Evolutionary conservation across 164 flowering plant genomes (phyloP).

Genomic region (Macadamia tetraphylla): DNA sequence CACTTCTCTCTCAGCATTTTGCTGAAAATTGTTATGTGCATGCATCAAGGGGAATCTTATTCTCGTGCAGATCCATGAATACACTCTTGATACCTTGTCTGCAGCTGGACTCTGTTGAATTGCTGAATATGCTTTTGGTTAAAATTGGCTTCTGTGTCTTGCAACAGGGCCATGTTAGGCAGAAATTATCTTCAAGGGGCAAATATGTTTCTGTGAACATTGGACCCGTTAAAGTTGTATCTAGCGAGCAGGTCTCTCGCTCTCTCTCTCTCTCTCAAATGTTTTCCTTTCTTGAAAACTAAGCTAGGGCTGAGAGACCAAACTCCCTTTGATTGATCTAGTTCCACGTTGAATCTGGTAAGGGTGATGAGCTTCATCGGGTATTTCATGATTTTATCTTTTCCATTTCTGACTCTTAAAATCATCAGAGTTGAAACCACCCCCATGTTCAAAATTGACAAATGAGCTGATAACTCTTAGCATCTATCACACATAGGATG

Average conservation of each 20-base stretch:
- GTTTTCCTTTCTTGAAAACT: no score
- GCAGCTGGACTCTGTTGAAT: not conserved
- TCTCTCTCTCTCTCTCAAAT: conserved; percentile 23
- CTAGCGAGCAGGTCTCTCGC: conserved; percentile 87
- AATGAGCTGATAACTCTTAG: no score
- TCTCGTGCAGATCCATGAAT: not conserved
- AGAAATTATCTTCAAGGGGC: conserved; percentile 79
- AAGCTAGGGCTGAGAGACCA: no score
- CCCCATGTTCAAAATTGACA: no score
- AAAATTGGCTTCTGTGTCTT: not conserved
- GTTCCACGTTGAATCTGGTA: no score
- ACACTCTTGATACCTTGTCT: not conserved
- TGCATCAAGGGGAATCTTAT: not conserved
- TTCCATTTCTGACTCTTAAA: no score
- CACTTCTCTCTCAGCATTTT: not conserved
- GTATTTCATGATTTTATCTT: no score
- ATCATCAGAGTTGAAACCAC: no score
- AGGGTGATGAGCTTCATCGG: no score
- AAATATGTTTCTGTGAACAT: conserved; percentile 96
- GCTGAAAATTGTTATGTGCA: not conserved
- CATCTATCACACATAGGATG: no score
- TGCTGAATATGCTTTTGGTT: not conserved
- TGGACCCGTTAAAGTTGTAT: conserved; percentile 82
- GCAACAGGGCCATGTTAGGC: conserved; percentile 64
- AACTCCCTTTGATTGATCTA: no score